Evolutionary conservation across 805 yeast species (phyloP).

Genomic region (Candida vartiovaarae): DNA sequence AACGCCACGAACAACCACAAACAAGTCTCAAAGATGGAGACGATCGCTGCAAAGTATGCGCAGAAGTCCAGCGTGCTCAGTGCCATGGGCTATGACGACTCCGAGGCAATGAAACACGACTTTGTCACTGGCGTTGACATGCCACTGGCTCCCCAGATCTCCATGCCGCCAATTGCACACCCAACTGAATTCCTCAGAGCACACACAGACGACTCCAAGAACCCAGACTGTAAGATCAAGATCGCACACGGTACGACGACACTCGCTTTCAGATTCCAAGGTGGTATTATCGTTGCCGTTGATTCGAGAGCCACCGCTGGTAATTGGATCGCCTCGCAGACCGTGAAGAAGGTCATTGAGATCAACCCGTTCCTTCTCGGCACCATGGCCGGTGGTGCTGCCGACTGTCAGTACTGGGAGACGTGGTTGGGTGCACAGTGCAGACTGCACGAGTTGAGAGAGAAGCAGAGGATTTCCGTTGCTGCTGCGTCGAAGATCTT

Average conservation of each 20-base stretch:
- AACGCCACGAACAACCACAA: conserved; percentile 2
- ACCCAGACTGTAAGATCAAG: conserved; percentile 92
- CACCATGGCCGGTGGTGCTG: conserved; percentile 99
- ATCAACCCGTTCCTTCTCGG: conserved; percentile 93
- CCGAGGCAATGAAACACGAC: conserved; percentile 28
- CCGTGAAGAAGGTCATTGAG: conserved; percentile 94
- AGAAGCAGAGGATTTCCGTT: conserved; percentile 90
- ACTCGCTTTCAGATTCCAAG: conserved; percentile 90
- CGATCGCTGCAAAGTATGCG: conserved; percentile 18
- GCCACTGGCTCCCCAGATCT: conserved; percentile 49
- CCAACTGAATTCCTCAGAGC: conserved; percentile 93
- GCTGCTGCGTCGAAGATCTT: conserved; percentile 95
- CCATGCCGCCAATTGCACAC: conserved; percentile 76
- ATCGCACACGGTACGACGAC: conserved; percentile 99
- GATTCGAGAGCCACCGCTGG: conserved; percentile 99
- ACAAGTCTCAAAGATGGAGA: conserved; percentile 15
- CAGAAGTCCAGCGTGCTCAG: conserved; percentile 8
- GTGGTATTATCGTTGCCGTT: conserved; percentile 93
- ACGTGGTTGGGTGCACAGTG: conserved; percentile 98
- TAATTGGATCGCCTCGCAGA: conserved; percentile 95
- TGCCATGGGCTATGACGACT: conserved; percentile 22
- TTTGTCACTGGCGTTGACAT: conserved; percentile 27
- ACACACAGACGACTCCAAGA: conserved; percentile 92
- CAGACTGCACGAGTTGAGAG: conserved; percentile 87
- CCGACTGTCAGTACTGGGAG: conserved; percentile 99